Evolutionary conservation across 2,329 filamentous ascomycete species (phyloP), one percentile per base, ranked within the genome.

Genomic region (Botrytis byssoidea): DNA sequence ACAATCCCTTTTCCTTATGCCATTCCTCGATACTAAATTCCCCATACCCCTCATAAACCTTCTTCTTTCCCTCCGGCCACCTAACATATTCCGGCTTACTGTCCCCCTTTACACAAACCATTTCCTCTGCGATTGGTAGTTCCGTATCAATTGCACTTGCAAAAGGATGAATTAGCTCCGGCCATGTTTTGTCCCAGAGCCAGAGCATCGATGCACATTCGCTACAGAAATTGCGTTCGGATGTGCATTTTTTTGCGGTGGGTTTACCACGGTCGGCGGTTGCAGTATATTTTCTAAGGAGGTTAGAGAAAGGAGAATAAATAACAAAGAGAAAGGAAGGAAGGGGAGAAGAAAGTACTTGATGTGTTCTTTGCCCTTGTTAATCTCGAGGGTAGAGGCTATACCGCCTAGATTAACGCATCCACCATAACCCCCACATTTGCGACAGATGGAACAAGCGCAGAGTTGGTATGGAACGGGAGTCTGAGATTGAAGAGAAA

Each of bases 401-500:
- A 85, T 82, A 1, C 83, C 84, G 16, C 85, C 85, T 3, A 85
- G 79, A 75, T 86, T 86, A 42, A 85, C 83, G 66, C 81, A 81
- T n/a, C 85, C 84, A 40, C 79, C 79, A 74, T 85, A 83, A 22
- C 84, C 84, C 20, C 83, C 83, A 44, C 84, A 81, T 78, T 86
- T 86, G 67, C 85, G 84, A 73, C 84, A 86, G 76, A 86, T 86
- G 74, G 83, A 83, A 77, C 85, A 86, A 51, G 83, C 83, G 72
- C 85, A 86, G 44, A 86, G 80, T 76, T 86, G 84, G 74, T 85
- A 86, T 0, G 85, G 85, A 0, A 85, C 83, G 0, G 85, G 85
- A 0, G 84, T 86, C 48, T 83, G 80, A 4, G 84, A 85, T 70
- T 85, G 77, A 12, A 86, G 79, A 6, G 80, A 81, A 75, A 86